Evolutionary conservation across 164 flowering plant species (phyloP).

Genomic region (Houttuynia cordata): DNA sequence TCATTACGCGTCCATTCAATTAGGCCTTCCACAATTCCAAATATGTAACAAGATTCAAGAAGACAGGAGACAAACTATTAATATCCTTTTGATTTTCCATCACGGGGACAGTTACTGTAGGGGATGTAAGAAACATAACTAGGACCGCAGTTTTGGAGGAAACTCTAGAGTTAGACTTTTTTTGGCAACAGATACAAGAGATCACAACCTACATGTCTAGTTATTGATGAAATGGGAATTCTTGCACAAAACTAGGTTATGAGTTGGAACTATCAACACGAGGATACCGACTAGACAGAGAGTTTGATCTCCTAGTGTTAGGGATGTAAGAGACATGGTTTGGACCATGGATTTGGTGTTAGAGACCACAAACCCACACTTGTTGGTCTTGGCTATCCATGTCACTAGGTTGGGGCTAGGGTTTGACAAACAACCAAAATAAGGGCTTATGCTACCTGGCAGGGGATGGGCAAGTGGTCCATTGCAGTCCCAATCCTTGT

Average conservation of each 20-base stretch:
- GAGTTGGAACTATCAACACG: background rate
- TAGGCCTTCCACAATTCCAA: background rate
- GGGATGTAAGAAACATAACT: background rate
- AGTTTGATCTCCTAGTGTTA: constrained; percentile 4
- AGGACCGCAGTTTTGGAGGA: background rate
- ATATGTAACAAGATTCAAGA: background rate
- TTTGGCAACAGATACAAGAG: no score
- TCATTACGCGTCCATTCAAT: no score
- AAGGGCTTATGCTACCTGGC: background rate
- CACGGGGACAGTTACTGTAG: background rate
- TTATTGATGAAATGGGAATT: background rate
- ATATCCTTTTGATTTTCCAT: background rate
- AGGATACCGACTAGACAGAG: background rate
- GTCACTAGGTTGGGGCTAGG: background rate
- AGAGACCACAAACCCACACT: background rate
- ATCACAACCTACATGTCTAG: background rate
- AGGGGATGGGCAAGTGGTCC: background rate
- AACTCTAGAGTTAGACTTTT: no score
- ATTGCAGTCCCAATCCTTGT: background rate
- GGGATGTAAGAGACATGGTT: background rate
- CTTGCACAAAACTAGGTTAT: background rate
- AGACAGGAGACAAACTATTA: background rate
- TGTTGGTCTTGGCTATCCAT: background rate
- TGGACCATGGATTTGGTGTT: background rate
- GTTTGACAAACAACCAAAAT: background rate